Base-by-base conservation (phyloP, 2,329 filamentous ascomycete species). In the Trichophyton schoenleinii region DNA sequence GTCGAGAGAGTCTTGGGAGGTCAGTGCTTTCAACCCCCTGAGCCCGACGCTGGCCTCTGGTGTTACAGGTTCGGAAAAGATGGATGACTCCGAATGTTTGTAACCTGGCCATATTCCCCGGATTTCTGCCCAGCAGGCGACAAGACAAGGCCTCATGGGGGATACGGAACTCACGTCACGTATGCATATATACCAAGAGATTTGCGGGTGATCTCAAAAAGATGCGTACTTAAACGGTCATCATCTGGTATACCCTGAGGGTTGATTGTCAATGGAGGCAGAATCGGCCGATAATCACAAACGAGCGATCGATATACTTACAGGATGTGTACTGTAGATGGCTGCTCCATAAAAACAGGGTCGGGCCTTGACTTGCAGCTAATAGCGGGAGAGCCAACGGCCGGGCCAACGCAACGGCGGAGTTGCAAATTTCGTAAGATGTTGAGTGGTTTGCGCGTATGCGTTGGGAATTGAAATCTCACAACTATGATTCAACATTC, bases 281-380 rank as follows among this genome's bases (percentile, higher is more conserved):
- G 49, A 55, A 55, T 55, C 49, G 49, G 49, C 49, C 49, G 49
- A 55, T 34, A 55, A 55, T 36, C 49, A 34, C n/a, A 36, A 28
- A 13, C n/a, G 18, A 36, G n/a, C 49, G 31, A 55, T 34, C n/a
- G 7, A 28, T n/a, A 34, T 55, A 49, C 34, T 9, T 36, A 20
- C 4, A n/a, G 20, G 9, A 48, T 48, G 28, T 18, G 18, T n/a
- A n/a, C n/a, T n/a, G n/a, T 34, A 8, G 28, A 34, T n/a, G 34
- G 34, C 13, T 34, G 28, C n/a, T 22, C 49, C 22, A 34, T 53
- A 18, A 34, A 55, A 34, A 55, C 49, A 55, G 49, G 49, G 49
- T 53, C 49, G 28, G 28, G 25, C 49, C 49, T 34, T 55, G 49
- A 36, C 31, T 36, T n/a, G 28, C 49, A 55, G 31, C 25, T 34